Evolutionary conservation across 768 basidiomycete genomes (phyloP).

Genomic region (Amanita brunnescens): DNA sequence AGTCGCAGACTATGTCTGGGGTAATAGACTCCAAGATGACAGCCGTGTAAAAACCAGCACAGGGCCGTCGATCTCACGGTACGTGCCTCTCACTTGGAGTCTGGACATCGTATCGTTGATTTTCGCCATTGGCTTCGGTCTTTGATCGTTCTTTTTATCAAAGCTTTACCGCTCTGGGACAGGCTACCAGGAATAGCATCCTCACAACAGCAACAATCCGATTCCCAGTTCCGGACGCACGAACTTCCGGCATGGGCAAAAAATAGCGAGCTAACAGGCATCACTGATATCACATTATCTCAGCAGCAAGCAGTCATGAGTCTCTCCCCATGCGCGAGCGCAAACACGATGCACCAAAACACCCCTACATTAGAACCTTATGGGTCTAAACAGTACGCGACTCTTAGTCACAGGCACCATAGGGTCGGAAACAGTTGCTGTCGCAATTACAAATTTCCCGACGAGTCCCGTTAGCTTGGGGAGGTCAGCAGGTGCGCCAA

Average conservation of each 20-base stretch:
- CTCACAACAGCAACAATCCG: too few relatives aligned
- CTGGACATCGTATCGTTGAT: not conserved
- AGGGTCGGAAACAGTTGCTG: not conserved
- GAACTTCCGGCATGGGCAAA: too few relatives aligned
- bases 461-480: too few relatives aligned
- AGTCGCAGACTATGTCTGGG: not conserved
- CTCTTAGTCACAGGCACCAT: not conserved
- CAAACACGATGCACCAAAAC: not conserved
- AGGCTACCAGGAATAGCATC: not conserved
- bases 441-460: not conserved
- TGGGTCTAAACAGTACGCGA: not conserved
- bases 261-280: not conserved
- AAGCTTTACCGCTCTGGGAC: not conserved
- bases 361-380: not conserved
- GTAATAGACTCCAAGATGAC: constrained; percentile 2
- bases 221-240: too few relatives aligned
- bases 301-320: not conserved
- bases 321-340: not conserved
- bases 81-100: not conserved
- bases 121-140: not conserved
- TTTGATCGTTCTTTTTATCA: not conserved
- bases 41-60: not conserved
- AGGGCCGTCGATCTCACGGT: not conserved
- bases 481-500: too few relatives aligned
- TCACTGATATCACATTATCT: not conserved